Base-by-base conservation (phyloP, 1,284 basidiomycete genomes). In the Cystobasidiaceae sp. region DNA sequence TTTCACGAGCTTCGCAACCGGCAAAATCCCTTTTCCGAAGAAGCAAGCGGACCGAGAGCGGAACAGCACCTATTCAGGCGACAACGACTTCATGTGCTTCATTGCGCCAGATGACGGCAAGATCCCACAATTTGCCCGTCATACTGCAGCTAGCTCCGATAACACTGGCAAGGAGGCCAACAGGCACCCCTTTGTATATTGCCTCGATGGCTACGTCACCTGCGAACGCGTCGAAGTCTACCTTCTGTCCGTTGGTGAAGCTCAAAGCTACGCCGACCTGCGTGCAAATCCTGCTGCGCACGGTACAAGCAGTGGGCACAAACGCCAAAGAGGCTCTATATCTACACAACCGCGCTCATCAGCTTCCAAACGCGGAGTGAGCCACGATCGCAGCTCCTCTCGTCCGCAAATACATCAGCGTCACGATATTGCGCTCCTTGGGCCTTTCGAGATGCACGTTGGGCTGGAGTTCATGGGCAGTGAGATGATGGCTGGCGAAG, bases 161-260 rank as follows among this genome's bases (percentile, higher is more conserved):
- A 41, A 41, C 11, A 23, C 30, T 17, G 28, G 32, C 1, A 25
- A 44, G 37, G 39, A 56, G 37, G 54, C 48, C 21, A 6, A 23
- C 8, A 32, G 45, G 7, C 56, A 59, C 45, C 56, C 56, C n/a
- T 59, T 59, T 32, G 56, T 59, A 11, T 59, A 59, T 32, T 46
- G 34, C 27, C 15, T 59, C 15, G 44, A 59, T 25, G 44, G 43
- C 21, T 19, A 32, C 17, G 56, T 49, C 15, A 23, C 17, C 30
- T 28, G 27, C 8, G 37, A 56, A 25, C 44, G 43, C 11, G 37
- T 56, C 9, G 61, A 64, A 33, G 30, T 64, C 13, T 64, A 64
- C 28, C 52, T 64, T 9, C 43, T 64, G 17, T 27, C 39, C 19
- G 28, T 45, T 13, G 15, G 5, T 8, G 17, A 55, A 32, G n/a